Percentiles rank a stretch among this genome's conserved stretches.
phyloP scores from a whole-genome alignment of 2,329 filamentous ascomycete genomes.

The Didymella keratinophila region DNA sequence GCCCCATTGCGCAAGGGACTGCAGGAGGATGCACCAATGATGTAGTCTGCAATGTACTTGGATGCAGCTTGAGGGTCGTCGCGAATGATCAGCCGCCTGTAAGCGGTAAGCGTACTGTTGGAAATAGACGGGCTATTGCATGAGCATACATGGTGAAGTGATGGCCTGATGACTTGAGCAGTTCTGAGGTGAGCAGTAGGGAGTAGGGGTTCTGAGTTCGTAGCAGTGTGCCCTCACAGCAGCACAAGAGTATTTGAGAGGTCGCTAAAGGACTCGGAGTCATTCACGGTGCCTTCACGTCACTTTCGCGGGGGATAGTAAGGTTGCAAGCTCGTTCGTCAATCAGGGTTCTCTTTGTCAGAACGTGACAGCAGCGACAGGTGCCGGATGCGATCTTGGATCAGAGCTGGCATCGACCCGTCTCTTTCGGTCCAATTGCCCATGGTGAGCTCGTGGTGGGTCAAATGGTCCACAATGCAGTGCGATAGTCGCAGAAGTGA shows the following conservation, averaged over 20 bases:
- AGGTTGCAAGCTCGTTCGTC: constrained; percentile 28
- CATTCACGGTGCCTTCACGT: constrained; percentile 27
- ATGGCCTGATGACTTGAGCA: constrained; percentile 22
- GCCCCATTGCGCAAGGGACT: constrained; percentile 30
- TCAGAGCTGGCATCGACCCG: constrained; percentile 15
- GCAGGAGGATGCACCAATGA: constrained; percentile 64
- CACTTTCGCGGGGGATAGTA: constrained; percentile 26
- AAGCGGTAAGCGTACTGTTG: constrained; percentile 39
- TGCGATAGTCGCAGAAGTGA: constrained; percentile 39
- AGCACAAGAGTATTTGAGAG: constrained; percentile 30
- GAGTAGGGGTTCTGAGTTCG: constrained; percentile 9
- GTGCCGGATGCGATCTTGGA: constrained; percentile 30
- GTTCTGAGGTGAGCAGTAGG: constrained; percentile 20
- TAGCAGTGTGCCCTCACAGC: constrained; percentile 4
- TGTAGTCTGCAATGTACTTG: constrained; percentile 80
- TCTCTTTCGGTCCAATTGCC: constrained; percentile 13
- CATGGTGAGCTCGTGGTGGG: constrained; percentile 28
- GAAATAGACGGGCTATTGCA: constrained; percentile 27
- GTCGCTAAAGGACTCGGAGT: background rate
- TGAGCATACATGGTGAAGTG: constrained; percentile 44
- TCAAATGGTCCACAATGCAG: constrained; percentile 32
- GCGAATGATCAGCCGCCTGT: constrained; percentile 84
- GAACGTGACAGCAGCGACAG: constrained; percentile 31
- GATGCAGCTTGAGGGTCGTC: constrained; percentile 74
- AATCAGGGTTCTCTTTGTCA: constrained; percentile 37